Evolutionary conservation across 2,329 filamentous ascomycete species (phyloP), one percentile per base, ranked within the genome.

Genomic region (Xylariaceae sp.): DNA sequence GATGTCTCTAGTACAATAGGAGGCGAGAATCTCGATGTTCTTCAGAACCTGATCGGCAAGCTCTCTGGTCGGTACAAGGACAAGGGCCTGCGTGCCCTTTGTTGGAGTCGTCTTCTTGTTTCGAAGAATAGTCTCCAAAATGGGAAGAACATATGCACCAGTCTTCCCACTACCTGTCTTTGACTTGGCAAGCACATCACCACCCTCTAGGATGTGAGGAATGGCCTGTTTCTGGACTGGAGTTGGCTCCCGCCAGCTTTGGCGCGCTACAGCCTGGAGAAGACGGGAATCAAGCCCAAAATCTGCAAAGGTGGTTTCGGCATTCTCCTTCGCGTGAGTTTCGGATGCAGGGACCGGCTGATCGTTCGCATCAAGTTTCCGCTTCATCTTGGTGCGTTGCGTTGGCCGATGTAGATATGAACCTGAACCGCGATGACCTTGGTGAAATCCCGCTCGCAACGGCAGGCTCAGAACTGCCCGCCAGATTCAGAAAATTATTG

Each of bases 121-220:
- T 95, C 85, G 87, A 42, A 98, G 69, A 47, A 95, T 87, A 28
- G 79, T 78, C 53, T 95, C 86, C 13, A 98, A 68, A n/a, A 95
- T 76, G 2, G 93, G 93, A 32, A 98, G 74, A 6, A 95, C 72
- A 62, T 97, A 97, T 37, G 93, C 91, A n/a, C 89, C 89, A 9
- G 93, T 98, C 74, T 98, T 98, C 53, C 93, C 93, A 3, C 90
- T 95, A 11, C 93, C 93, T 4, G 93, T 97, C 65, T 91, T 94
- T 29, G 91, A 89, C 59, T 91, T 89, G 41, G 89, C 90, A 30
- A 97, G 73, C 36, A 98, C 82, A 72, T 97, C 89, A 58, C 88
- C 84, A 11, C 93, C 91, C 50, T 89, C 81, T 15, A 97, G 72
- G 17, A 88, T 89, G 29, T 96, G 68, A 2, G 93, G 93, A 48